Percentiles rank a stretch among this genome's conserved stretches.
Conservation (phyloP, 306 rosid species). For the Dalbergia oliveri region DNA sequence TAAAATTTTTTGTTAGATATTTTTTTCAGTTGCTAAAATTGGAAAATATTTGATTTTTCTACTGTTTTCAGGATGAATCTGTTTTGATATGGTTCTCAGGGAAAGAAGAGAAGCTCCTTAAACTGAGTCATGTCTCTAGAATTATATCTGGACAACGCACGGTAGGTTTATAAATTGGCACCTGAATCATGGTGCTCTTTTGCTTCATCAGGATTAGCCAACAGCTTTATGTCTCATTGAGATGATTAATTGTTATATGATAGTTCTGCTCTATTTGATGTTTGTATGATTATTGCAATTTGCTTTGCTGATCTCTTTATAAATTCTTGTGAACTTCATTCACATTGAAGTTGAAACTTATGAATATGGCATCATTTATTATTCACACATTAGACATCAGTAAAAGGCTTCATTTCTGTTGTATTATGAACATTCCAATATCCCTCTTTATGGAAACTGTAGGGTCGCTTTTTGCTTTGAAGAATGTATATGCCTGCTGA, state of each 20-base stretch:
- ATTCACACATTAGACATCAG: background rate
- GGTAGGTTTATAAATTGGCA: constrained; percentile 61
- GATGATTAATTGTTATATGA: constrained; percentile 22
- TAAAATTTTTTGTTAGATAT: constrained; percentile 32
- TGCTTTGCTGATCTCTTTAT: constrained; percentile 31
- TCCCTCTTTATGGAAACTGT: constrained; percentile 45
- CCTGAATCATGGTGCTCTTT: constrained; percentile 37
- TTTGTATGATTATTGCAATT: constrained; percentile 34
- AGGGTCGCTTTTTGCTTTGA: constrained; percentile 32
- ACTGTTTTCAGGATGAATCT: constrained; percentile 88
- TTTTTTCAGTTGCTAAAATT: constrained; percentile 36
- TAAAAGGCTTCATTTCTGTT: constrained; percentile 36
- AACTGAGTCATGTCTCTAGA: constrained; percentile 91
- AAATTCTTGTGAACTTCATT: constrained; percentile 40
- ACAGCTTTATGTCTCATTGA: constrained; percentile 22
- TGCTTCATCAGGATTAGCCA: constrained; percentile 41
- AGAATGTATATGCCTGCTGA: constrained; percentile 35
- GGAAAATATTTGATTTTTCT: constrained; percentile 42
- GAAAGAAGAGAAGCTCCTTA: constrained; percentile 95
- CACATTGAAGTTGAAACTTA: background rate
- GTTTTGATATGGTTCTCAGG: constrained; percentile 98
- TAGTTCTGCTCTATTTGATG: constrained; percentile 38
- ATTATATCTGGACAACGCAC: constrained; percentile 99
- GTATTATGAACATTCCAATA: constrained; percentile 40
- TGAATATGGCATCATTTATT: constrained; percentile 20